These are phyloP conservation scores for Tubosaeta brunneosetosa DNA, from an alignment of 768 basidiomycete genomes.

Conservation along the genomic window DNA sequence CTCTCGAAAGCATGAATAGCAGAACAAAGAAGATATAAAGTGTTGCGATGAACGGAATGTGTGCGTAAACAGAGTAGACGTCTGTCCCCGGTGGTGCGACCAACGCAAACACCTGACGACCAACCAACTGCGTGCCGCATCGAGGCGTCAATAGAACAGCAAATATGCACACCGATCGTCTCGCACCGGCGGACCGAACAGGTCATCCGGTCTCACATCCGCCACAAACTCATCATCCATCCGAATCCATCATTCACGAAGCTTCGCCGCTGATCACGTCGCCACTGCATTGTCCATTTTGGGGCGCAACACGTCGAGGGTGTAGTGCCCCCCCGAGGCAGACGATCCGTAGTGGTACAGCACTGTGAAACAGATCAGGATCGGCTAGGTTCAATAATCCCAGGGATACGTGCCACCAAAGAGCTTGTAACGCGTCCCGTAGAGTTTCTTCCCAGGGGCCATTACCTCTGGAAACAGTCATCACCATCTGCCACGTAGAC, in stretches of 20 bases:
- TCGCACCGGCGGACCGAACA: conserved; percentile 50
- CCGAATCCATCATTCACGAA: conserved; percentile 78
- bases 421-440: conserved; percentile 63
- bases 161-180: conserved; percentile 80
- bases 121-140: background rate
- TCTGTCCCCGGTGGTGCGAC: background rate
- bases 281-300: conserved; percentile 44
- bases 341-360: conserved; percentile 92
- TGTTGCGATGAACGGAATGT: background rate
- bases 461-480: conserved; percentile 47
- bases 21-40: background rate
- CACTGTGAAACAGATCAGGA: conserved; percentile 37
- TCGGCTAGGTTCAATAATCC: too few species aligned
- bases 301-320: conserved; percentile 81
- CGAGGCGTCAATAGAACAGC: conserved; percentile 73
- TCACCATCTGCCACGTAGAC: background rate
- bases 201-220: conserved; percentile 65
- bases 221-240: conserved; percentile 91
- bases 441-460: conserved; percentile 45
- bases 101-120: background rate
- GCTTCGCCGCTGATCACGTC: conserved; percentile 16
- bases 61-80: background rate
- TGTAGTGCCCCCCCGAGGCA: conserved; percentile 93
- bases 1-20: background rate
- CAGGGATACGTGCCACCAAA: conserved; percentile 60